Evolutionary conservation across 108 stramenopile species (phyloP).

Genomic region (Fistulifera pelliculosa): DNA sequence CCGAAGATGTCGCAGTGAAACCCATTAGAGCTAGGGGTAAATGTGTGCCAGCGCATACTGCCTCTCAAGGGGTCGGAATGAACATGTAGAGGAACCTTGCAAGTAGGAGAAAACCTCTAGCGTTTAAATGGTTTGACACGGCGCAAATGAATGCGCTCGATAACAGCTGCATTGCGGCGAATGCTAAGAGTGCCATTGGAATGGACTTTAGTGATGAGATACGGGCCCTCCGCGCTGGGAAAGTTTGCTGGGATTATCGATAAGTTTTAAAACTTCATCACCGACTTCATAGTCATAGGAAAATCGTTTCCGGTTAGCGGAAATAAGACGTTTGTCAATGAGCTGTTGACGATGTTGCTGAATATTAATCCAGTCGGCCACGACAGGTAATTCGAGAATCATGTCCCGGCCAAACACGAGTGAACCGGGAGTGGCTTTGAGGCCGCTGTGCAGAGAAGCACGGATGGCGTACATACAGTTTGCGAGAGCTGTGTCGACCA

Average conservation of each 20-base stretch:
- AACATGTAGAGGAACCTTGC: no score
- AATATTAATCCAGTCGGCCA: not conserved
- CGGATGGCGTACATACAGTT: slow-evolving; percentile 19
- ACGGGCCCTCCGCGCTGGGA: slow-evolving; percentile 18
- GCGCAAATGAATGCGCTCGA: slow-evolving; percentile 21
- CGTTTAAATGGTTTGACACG: slow-evolving; percentile 15
- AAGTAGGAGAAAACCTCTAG: no score
- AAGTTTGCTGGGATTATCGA: slow-evolving; percentile 18
- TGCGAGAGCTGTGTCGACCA: slow-evolving; percentile 14
- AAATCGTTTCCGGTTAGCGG: slow-evolving; percentile 8
- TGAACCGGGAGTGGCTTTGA: slow-evolving; percentile 25
- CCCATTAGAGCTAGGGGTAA: no score
- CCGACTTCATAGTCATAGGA: slow-evolving; percentile 14
- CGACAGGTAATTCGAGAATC: slow-evolving; percentile 25
- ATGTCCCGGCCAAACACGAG: slow-evolving; percentile 33
- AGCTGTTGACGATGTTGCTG: slow-evolving; percentile 9
- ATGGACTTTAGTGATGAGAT: slow-evolving; percentile 18
- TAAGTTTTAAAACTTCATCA: slow-evolving; percentile 11
- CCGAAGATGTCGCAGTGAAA: no score
- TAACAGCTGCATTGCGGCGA: slow-evolving; percentile 4
- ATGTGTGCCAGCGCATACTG: no score
- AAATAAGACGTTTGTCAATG: slow-evolving; percentile 6
- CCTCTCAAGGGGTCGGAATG: no score
- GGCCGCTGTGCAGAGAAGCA: slow-evolving; percentile 2
- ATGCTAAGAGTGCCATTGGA: slow-evolving; percentile 33